Evolutionary conservation across 495 filamentous ascomycete genomes (phyloP).

Genomic region (Penicillium maclennaniae): DNA sequence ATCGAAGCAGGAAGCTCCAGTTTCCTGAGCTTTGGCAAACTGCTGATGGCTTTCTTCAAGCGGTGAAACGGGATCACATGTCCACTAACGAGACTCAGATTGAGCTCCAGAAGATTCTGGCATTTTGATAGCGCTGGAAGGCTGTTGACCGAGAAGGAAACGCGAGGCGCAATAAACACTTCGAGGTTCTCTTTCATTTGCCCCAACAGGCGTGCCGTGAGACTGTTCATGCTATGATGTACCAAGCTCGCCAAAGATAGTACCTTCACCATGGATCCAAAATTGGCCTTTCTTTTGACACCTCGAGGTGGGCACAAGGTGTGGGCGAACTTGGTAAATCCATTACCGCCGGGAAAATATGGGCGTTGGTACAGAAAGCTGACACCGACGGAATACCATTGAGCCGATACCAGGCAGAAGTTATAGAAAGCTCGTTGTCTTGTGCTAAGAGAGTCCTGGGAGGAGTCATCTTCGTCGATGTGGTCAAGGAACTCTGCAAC

Average conservation of each 20-base stretch:
- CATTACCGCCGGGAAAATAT: conserved; percentile 41
- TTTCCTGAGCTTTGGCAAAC: conserved; percentile 44
- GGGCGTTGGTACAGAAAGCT: conserved; percentile 55
- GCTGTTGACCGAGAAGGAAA: conserved; percentile 59
- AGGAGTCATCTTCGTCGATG: conserved; percentile 5
- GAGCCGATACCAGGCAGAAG: conserved; percentile 55
- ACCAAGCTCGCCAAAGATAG: conserved; percentile 59
- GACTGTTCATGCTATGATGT: conserved; percentile 61
- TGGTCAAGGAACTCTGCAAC: conserved; percentile 34
- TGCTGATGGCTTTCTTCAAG: conserved; percentile 51
- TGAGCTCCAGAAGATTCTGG: conserved; percentile 48
- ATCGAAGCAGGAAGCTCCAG: conserved; percentile 56
- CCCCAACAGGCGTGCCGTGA: conserved; percentile 61
- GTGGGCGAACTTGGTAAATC: conserved; percentile 56
- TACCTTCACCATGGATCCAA: conserved; percentile 52
- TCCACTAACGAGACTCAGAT: conserved; percentile 57
- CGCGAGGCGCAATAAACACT: conserved; percentile 61
- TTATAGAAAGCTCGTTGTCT: conserved; percentile 47
- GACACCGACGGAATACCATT: conserved; percentile 61
- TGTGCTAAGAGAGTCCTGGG: not conserved
- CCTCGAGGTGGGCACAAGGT: conserved; percentile 61
- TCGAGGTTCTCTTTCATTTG: conserved; percentile 55
- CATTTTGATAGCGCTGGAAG: conserved; percentile 64
- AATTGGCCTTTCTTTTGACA: conserved; percentile 43
- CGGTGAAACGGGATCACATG: conserved; percentile 43